Base-by-base conservation (phyloP, 768 basidiomycete species). In the Dendrothele bispora region DNA sequence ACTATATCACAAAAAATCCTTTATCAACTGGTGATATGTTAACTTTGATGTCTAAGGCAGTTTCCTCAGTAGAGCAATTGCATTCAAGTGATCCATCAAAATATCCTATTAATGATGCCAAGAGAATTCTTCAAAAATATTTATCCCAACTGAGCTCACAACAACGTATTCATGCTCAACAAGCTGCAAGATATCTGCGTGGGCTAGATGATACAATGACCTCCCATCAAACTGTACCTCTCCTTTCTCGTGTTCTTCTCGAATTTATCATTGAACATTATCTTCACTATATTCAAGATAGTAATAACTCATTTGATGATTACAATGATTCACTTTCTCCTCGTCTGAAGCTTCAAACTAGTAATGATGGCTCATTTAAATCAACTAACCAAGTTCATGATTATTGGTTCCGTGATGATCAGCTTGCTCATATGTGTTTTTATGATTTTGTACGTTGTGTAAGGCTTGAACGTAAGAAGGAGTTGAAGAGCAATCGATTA, bases 1-100 rank as follows among this genome's bases (percentile, higher is more conserved):
- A 69, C 29, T 68, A 69, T 37, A 69, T 69, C n/a, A 70, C 66
- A 10, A 70, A 68, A 37, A 56, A 60, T 52, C 61, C 57, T 17
- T 4, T 57, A 2, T 65, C 61, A 7, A 63, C 58, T 3, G 52
- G 62, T 47, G 44, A 69, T 17, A 53, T 63, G 48, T 28, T 66
- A 0, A 55, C 57, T 0, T 22, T 64, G 0, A 25, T 66, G 7
- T 68, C 61, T 1, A 27, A 48, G 7, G 62, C 63, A 3, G 61
- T 66, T 21, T 21, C 45, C 4, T 42, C 36, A 32, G 38, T 26
- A 20, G 48, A 8, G 18, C 34, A 4, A 32, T 21, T 17, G 6
- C 17, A 30, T 30, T 11, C 10, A 29, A 36, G 21, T 17, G 28
- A 15, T 27, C 15, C 18, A 36, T 6, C 26, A 26, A 11, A 29